Conservation (phyloP, 2,329 filamentous ascomycete species). For the Fusarium buxicola region DNA sequence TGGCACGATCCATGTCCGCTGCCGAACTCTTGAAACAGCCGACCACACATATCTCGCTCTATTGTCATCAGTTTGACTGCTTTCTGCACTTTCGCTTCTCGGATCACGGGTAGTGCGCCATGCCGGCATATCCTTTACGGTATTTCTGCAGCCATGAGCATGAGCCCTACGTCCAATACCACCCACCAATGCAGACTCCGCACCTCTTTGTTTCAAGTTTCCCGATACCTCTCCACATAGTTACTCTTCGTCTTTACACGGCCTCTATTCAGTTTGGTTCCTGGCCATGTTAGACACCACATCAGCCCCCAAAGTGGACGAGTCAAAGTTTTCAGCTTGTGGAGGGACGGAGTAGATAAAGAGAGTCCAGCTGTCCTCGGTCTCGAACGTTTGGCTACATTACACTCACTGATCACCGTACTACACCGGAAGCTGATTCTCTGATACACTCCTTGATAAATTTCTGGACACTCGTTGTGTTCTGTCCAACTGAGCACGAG, state of each 20-base stretch:
- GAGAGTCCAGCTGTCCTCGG: background rate
- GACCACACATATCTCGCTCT: slow-evolving; percentile 10
- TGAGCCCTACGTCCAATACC: slow-evolving; percentile 3
- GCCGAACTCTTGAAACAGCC: slow-evolving; percentile 1
- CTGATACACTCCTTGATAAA: slow-evolving; percentile 24
- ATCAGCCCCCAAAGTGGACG: background rate
- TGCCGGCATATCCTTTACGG: slow-evolving; percentile 1
- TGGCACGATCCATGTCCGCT: slow-evolving; percentile 26
- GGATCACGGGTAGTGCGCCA: background rate
- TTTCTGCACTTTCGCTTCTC: slow-evolving; percentile 1
- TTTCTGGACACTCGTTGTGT: slow-evolving; percentile 31
- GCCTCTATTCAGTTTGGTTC: background rate
- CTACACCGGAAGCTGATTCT: slow-evolving; percentile 28
- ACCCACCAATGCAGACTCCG: background rate
- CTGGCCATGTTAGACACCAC: background rate
- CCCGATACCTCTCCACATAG: slow-evolving; percentile 3
- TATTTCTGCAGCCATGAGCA: slow-evolving; percentile 6
- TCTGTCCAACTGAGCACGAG: slow-evolving; percentile 33
- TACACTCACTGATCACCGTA: slow-evolving; percentile 21
- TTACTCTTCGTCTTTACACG: background rate
- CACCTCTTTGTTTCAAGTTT: slow-evolving; percentile 17
- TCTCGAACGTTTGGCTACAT: slow-evolving; percentile 11
- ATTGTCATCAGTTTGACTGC: background rate
- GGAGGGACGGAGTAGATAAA: slow-evolving; percentile 13
- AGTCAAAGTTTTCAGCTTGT: background rate